phyloP scores from a whole-genome alignment of 495 filamentous ascomycete species.

The Hypoxylon crocopeplum region DNA sequence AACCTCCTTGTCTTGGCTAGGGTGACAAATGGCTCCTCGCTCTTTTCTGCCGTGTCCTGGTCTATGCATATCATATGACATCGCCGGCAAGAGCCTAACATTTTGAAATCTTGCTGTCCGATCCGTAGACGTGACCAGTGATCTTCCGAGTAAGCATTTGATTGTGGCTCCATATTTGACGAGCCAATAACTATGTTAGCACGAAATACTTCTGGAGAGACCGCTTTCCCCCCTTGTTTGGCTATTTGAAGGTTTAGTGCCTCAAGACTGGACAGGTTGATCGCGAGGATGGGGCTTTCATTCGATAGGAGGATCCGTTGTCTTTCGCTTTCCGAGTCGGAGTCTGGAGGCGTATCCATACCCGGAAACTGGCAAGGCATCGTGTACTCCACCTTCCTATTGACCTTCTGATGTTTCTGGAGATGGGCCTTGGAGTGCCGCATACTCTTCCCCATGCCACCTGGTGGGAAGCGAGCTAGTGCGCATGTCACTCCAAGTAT shows the following conservation, averaged over 20 bases:
- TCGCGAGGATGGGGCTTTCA: conserved; percentile 87
- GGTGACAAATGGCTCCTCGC: conserved; percentile 87
- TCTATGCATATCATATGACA: conserved; percentile 98
- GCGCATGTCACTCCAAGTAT: conserved; percentile 78
- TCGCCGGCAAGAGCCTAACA: conserved; percentile 81
- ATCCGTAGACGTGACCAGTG: conserved; percentile 60
- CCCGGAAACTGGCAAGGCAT: conserved; percentile 66
- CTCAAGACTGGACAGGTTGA: conserved; percentile 81
- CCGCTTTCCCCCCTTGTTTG: conserved; percentile 60
- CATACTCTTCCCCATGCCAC: conserved; percentile 58
- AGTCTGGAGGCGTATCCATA: conserved; percentile 56
- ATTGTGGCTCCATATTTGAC: conserved; percentile 9
- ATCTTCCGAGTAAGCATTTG: conserved; percentile 59
- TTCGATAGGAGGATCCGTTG: conserved; percentile 84
- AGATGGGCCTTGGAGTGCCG: conserved; percentile 72
- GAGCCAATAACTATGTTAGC: conserved; percentile 80
- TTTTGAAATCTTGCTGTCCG: conserved; percentile 64
- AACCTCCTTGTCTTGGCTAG: conserved; percentile 83
- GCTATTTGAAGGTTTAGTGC: conserved; percentile 74
- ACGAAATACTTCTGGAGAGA: conserved; percentile 74
- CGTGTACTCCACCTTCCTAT: conserved; percentile 20
- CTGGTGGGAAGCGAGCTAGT: conserved; percentile 79
- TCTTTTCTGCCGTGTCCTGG: conserved; percentile 77
- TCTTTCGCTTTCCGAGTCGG: conserved; percentile 47
- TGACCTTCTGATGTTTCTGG: conserved; percentile 56